Percentiles rank a stretch among this genome's conserved stretches.
phyloP scores from a whole-genome alignment of 176 grass and related monocot genomes.

The Themeda triandra region DNA sequence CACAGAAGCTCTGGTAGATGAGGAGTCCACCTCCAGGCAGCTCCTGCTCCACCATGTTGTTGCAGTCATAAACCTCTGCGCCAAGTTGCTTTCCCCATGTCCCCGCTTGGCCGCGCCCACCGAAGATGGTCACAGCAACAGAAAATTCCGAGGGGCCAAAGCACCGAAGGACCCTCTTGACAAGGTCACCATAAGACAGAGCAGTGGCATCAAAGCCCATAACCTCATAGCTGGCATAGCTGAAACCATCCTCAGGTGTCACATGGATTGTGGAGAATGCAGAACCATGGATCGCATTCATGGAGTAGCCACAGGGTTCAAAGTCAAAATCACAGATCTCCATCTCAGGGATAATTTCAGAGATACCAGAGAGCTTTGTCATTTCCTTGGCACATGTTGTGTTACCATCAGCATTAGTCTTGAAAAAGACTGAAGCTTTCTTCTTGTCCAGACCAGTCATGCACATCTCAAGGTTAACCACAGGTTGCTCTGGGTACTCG shows the following conservation, averaged over 20 bases:
- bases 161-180: slow-evolving; percentile 61
- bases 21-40: slow-evolving; percentile 38
- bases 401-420: slow-evolving; percentile 49
- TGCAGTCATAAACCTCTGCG: slow-evolving; percentile 36
- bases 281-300: slow-evolving; percentile 60
- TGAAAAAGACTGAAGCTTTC: slow-evolving; percentile 69
- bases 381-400: slow-evolving; percentile 59
- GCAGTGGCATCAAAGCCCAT: slow-evolving; percentile 47
- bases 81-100: slow-evolving; percentile 50
- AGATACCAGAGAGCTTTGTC: slow-evolving; percentile 67
- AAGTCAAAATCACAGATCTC: slow-evolving; percentile 79
- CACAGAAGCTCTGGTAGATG: slow-evolving; percentile 60
- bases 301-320: slow-evolving; percentile 73
- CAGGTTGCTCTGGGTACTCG: slow-evolving; percentile 46
- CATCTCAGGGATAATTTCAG: slow-evolving; percentile 69
- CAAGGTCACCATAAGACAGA: slow-evolving; percentile 32
- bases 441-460: slow-evolving; percentile 67
- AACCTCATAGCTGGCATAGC: slow-evolving; percentile 78
- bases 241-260: slow-evolving; percentile 81
- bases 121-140: slow-evolving; percentile 68
- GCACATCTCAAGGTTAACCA: slow-evolving; percentile 86
- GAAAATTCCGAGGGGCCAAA: slow-evolving; percentile 68
- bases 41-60: slow-evolving; percentile 52
- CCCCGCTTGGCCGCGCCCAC: slow-evolving; percentile 16
- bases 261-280: slow-evolving; percentile 70